A percentile compares a stretch with the other conserved stretches of the same genome.
phyloP scores from a whole-genome alignment of 2,329 filamentous ascomycete species.

The Talaromyces sp. region DNA sequence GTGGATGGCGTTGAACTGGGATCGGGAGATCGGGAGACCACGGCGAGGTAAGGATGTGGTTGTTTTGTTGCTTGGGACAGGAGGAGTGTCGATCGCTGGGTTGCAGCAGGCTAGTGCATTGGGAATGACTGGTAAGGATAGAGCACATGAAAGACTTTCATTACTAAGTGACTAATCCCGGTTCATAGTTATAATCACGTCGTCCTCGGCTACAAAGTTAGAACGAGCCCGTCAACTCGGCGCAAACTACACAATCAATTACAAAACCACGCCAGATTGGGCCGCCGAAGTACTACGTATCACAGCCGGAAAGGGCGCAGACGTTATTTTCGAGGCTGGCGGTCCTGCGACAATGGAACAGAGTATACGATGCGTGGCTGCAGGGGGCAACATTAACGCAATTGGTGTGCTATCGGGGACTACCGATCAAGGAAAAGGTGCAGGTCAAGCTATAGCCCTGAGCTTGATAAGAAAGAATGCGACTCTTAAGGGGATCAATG shows the following conservation, averaged over 20 bases:
- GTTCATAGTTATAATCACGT: conserved; percentile 48
- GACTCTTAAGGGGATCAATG: conserved; percentile 58
- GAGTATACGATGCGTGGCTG: conserved; percentile 45
- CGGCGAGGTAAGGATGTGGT: conserved; percentile 39
- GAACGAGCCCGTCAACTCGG: conserved; percentile 49
- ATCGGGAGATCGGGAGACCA: conserved; percentile 40
- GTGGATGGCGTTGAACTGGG: conserved; percentile 48
- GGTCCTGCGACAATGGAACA: conserved; percentile 50
- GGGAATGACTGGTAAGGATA: conserved; percentile 33
- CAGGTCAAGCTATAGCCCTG: conserved; percentile 59
- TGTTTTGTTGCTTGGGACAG: conserved; percentile 55
- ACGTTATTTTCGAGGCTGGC: conserved; percentile 52
- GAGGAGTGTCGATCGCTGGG: conserved; percentile 46
- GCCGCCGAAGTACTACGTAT: conserved; percentile 42
- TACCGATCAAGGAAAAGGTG: conserved; percentile 27
- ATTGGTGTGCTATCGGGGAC: conserved; percentile 53
- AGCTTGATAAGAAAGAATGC: conserved; percentile 52
- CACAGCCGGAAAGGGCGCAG: conserved; percentile 45
- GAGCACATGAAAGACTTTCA: neutral
- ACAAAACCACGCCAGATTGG: conserved; percentile 47
- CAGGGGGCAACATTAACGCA: conserved; percentile 46
- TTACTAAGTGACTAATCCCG: conserved; percentile 12
- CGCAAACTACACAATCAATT: conserved; percentile 50
- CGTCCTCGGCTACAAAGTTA: conserved; percentile 51
- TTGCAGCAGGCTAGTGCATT: conserved; percentile 48